Percentiles rank a stretch among this genome's conserved stretches.
Evolutionary conservation across 345 rosid species (phyloP).

Genomic region (Syzygium oleosum): DNA sequence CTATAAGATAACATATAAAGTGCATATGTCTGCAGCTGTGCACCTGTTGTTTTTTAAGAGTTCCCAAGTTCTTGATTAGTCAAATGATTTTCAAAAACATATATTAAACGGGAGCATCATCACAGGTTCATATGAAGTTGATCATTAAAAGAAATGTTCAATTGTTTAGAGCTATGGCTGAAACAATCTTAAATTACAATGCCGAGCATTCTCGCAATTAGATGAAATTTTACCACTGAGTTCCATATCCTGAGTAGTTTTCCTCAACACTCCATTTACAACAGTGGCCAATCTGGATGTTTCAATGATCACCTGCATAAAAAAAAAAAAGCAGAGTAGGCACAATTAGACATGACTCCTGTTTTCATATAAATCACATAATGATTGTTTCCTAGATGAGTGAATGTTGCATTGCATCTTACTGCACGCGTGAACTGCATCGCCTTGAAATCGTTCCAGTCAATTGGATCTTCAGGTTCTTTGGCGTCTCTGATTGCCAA

Average conservation of each 20-base stretch:
- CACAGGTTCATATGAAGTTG: neutral
- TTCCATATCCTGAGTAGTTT: constrained; percentile 59
- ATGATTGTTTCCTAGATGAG: neutral
- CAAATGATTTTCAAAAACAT: neutral
- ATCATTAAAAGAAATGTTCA: neutral
- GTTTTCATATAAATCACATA: neutral
- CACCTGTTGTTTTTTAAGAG: neutral
- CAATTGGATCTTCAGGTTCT: constrained; percentile 57
- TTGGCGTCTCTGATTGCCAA: constrained; percentile 50
- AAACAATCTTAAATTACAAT: neutral
- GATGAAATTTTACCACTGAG: constrained; percentile 30
- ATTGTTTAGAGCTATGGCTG: neutral
- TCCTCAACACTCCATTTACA: constrained; percentile 77
- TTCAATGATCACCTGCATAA: constrained; percentile 57
- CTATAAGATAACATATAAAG: neutral
- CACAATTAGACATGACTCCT: neutral
- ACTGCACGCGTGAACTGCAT: constrained; percentile 91
- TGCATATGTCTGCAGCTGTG: neutral
- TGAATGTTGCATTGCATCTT: constrained; percentile 9
- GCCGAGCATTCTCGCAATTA: neutral
- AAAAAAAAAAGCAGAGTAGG: neutral
- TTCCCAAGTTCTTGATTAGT: neutral
- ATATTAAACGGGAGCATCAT: neutral
- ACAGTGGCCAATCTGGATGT: constrained; percentile 76
- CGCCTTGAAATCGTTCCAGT: constrained; percentile 55